Evolutionary conservation across 1,284 basidiomycete species (phyloP), one percentile per base, ranked within the genome.

Genomic region (Papiliotrema flavescens): DNA sequence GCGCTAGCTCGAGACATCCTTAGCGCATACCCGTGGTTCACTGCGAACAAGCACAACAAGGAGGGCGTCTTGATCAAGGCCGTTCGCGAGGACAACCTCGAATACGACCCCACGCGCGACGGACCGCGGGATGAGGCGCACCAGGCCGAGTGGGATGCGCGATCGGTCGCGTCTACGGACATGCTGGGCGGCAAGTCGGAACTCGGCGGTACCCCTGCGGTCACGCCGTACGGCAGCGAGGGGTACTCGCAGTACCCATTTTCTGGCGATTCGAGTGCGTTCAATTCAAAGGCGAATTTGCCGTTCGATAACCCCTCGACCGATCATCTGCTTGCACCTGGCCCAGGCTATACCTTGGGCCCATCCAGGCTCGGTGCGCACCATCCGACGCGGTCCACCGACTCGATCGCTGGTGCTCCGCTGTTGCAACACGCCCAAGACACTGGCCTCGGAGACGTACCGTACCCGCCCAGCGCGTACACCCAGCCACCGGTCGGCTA

Each of bases 81-180:
- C 39, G 69, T 77, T 35, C 61, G 65, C 54, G 74, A 75, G 70
- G 75, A 76, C 60, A 74, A 75, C 56, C 66, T 77, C 56, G 75
- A 76, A 48, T 77, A 73, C 67, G 68, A 77, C 54, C 72, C 75
- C 2, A 46, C 50, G 6, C 63, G 66, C 43, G 73, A 76, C 43
- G 67, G 65, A 42, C 60, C 67, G 2, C 56, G 55, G 20, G 71
- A 70, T 49, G 69, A 66, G 37, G 56, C 60, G 19, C 63, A 67
- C 46, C 59, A 67, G 57, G 64, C 63, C 7, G 71, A 70, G 46
- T 76, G 70, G 70, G 74, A 76, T 40, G 64, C 67, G 2, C 58
- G 65, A 23, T 73, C 71, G 8, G 55, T 73, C 44, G 66, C 66
- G 7, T 74, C 74, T 1, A 72, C 71, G 8, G 65, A 71, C 28